Percentiles rank a stretch among this genome's conserved stretches.
Evolutionary conservation across 176 grass and related monocot genomes (phyloP).

Genomic region (Zizania latifolia): DNA sequence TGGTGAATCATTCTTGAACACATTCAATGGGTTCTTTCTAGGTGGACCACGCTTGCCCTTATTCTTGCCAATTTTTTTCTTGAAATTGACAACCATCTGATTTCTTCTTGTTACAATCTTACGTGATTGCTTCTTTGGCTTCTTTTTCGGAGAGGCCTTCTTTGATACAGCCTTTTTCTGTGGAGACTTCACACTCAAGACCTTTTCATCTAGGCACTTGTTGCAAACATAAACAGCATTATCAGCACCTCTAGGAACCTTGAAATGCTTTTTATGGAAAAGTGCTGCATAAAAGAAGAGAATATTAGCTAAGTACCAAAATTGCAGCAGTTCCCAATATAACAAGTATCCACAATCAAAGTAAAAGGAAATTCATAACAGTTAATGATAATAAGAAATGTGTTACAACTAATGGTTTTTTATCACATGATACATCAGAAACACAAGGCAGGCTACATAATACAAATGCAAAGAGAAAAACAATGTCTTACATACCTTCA

Average conservation of each 20-base stretch:
- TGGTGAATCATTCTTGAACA: too few species aligned
- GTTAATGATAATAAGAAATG: constrained; percentile 10
- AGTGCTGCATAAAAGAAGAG: constrained; percentile 54
- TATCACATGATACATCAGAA: constrained; percentile 5
- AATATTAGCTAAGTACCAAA: constrained; percentile 35
- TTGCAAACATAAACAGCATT: constrained; percentile 61
- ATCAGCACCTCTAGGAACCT: constrained; percentile 54
- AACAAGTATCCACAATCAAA: constrained; percentile 37
- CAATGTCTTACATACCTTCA: constrained; percentile 48
- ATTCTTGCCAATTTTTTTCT: constrained; percentile 45
- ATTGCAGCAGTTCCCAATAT: background rate
- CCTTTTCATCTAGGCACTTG: constrained; percentile 66
- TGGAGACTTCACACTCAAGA: constrained; percentile 32
- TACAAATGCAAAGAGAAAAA: constrained; percentile 15
- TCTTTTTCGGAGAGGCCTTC: constrained; percentile 39
- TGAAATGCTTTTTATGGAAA: constrained; percentile 97
- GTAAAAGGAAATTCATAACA: background rate
- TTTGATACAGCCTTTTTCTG: constrained; percentile 41
- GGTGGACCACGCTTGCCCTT: constrained; percentile 37
- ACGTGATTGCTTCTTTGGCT: constrained; percentile 36
- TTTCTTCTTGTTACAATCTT: constrained; percentile 45
- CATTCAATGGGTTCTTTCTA: constrained; percentile 23
- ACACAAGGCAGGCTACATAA: constrained; percentile 8
- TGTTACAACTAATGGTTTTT: background rate
- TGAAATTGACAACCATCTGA: constrained; percentile 41